Percentiles rank a stretch among this genome's conserved stretches.
Evolutionary conservation across 129 eudicot genomes (phyloP).

Genomic region (Cynara cardunculus): DNA sequence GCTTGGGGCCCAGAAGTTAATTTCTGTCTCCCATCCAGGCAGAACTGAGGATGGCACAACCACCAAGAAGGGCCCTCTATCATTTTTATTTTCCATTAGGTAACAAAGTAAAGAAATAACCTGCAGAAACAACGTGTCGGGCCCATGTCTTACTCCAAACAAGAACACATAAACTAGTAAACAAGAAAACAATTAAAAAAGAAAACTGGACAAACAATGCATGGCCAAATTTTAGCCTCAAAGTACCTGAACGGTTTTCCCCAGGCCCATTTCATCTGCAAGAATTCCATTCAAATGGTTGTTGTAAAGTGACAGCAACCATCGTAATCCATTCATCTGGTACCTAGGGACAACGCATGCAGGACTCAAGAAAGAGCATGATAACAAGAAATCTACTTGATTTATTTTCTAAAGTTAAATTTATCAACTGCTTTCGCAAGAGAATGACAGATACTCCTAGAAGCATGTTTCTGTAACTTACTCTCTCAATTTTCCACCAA

Average conservation of each 20-base stretch:
- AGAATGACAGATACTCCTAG: not conserved
- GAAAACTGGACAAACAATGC: not conserved
- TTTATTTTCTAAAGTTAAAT: constrained; percentile 1
- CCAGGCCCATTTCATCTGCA: constrained; percentile 99
- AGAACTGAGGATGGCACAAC: constrained; percentile 98
- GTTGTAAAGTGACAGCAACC: constrained; percentile 95
- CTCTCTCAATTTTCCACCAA: constrained; percentile 95
- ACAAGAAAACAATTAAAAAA: not conserved
- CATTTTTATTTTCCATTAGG: constrained; percentile 95
- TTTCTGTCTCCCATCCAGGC: constrained; percentile 93
- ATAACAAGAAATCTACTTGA: not conserved
- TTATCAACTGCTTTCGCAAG: not conserved
- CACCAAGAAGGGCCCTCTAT: constrained; percentile 95
- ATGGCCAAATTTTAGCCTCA: not conserved
- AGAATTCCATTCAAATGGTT: constrained; percentile 96
- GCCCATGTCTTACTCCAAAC: not conserved
- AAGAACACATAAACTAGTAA: constrained; percentile 10
- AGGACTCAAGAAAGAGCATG: constrained; percentile 11
- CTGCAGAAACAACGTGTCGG: constrained; percentile 38
- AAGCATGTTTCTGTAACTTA: constrained; percentile 38
- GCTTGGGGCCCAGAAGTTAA: constrained; percentile 90
- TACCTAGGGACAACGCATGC: constrained; percentile 47
- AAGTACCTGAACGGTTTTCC: constrained; percentile 95
- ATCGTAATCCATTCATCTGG: constrained; percentile 94
- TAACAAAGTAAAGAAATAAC: constrained; percentile 90